phyloP scores from a whole-genome alignment of 495 filamentous ascomycete genomes.

The Aspergillus nanangensis region DNA sequence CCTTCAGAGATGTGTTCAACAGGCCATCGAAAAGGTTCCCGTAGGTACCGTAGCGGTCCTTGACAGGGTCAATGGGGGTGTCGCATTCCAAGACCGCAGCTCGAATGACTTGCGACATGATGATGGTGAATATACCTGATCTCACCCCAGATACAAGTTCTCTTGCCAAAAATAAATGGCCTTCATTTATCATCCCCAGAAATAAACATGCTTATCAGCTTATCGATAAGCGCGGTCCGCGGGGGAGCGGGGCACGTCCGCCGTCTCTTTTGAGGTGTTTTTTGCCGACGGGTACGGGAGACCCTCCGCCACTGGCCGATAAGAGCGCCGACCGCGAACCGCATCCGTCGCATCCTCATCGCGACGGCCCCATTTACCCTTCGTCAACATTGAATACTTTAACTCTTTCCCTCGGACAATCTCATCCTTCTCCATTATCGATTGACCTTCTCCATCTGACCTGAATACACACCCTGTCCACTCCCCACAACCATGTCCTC shows the following conservation, averaged over 20 bases:
- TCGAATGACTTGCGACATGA: constrained; percentile 40
- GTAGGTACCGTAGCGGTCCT: constrained; percentile 62
- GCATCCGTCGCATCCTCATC: background rate
- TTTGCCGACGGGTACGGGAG: too few species aligned
- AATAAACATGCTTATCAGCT: background rate
- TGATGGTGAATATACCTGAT: background rate
- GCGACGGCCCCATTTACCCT: background rate
- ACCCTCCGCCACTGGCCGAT: too few species aligned
- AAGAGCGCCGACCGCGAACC: too few species aligned
- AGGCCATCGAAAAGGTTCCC: constrained; percentile 65
- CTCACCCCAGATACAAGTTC: too few species aligned
- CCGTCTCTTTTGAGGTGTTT: too few species aligned
- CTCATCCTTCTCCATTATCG: background rate
- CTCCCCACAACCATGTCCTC: constrained; percentile 8
- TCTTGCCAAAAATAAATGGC: too few species aligned
- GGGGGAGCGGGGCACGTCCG: too few species aligned
- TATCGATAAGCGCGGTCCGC: background rate
- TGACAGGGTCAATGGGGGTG: constrained; percentile 52
- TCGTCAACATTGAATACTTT: background rate
- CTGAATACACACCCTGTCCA: too few species aligned
- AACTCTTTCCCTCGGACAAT: constrained; percentile 1
- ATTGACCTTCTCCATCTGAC: background rate
- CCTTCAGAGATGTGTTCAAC: constrained; percentile 44
- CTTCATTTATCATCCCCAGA: background rate
- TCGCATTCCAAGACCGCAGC: constrained; percentile 81